Base-by-base conservation (phyloP, 2,329 filamentous ascomycete genomes). In the Chrysosphaeria jannelii region DNA sequence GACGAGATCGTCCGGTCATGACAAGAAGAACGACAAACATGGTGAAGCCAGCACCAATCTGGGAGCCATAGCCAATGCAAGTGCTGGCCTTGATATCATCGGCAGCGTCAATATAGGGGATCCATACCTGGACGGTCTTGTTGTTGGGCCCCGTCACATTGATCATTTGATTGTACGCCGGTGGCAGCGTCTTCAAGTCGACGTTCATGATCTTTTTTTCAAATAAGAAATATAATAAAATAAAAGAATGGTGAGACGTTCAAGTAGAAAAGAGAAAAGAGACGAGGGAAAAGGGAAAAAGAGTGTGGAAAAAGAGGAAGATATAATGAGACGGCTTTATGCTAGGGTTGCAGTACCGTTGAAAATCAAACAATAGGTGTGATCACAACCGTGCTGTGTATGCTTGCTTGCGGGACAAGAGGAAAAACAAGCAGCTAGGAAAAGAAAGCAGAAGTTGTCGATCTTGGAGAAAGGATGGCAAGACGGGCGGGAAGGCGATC, bases 1-100 rank as follows among this genome's bases (percentile, higher is more conserved):
- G 57, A 39, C 74, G 76, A 31, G 59, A 48, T 0, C 48, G 39
- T 11, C 59, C 58, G 0, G 71, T 78, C 39, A 79, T 52, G 27
- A 67, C 35, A 8, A 76, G 43, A 3, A 79, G 46, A 14, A 70
- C 49, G 20, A 68, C 33, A 10, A 79, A 46, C 35, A 76, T 57
- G 29, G 68, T 43, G 27, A 66, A 31, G 22, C 57, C 60, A 11
- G 33, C 32, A 6, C 33, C 32, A 13, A 31, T 26, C 32, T 34
- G 33, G 19, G 23, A 14, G 22, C 25, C 28, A 19, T 33, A 35
- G 27, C 29, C 30, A 31, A 33, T 31, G 18, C 16, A 9, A 7
- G 22, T 29, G 18, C 22, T 17, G 15, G 28, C 9, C 4, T 23
- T 13, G 3, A 7, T 6, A 8, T 18, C 4, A 14, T 26, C 11